phyloP scores from a whole-genome alignment of 495 filamentous ascomycete genomes.

The Daldinia caldariorum region DNA sequence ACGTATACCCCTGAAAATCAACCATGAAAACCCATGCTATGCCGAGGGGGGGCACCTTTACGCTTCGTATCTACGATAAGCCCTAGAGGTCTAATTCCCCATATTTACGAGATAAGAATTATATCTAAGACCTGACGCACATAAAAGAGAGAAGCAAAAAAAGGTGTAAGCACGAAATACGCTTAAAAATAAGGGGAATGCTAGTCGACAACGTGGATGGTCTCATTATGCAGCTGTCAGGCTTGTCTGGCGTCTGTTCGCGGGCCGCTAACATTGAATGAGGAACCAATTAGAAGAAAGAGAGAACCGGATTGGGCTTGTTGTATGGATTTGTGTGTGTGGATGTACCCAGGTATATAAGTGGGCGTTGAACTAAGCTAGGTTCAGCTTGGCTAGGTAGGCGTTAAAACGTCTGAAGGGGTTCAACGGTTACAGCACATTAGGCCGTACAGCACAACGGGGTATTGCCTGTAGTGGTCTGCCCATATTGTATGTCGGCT shows the following conservation, averaged over 20 bases:
- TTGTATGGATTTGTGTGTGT: background rate
- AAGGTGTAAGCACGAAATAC: slow-evolving; percentile 6
- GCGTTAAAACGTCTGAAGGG: background rate
- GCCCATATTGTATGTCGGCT: background rate
- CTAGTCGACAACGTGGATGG: background rate
- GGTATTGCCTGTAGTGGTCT: background rate
- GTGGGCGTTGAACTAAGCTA: slow-evolving; percentile 2
- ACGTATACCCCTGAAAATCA: background rate
- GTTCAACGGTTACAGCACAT: background rate
- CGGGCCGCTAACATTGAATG: background rate
- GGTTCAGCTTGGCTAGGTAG: slow-evolving; percentile 11
- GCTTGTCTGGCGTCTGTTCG: background rate
- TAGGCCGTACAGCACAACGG: background rate
- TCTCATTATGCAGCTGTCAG: background rate
- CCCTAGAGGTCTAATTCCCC: background rate
- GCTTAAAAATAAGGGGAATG: slow-evolving; percentile 1
- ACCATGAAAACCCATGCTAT: background rate
- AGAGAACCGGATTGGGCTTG: background rate
- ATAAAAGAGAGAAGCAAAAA: background rate
- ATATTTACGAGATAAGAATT: background rate
- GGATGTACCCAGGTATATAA: background rate
- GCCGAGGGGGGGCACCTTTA: background rate
- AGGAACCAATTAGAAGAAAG: background rate
- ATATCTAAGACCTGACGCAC: background rate
- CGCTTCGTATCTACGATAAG: background rate